Evolutionary conservation across 2,329 filamentous ascomycete genomes (phyloP).

Genomic region (Teratosphaeria nubilosa): DNA sequence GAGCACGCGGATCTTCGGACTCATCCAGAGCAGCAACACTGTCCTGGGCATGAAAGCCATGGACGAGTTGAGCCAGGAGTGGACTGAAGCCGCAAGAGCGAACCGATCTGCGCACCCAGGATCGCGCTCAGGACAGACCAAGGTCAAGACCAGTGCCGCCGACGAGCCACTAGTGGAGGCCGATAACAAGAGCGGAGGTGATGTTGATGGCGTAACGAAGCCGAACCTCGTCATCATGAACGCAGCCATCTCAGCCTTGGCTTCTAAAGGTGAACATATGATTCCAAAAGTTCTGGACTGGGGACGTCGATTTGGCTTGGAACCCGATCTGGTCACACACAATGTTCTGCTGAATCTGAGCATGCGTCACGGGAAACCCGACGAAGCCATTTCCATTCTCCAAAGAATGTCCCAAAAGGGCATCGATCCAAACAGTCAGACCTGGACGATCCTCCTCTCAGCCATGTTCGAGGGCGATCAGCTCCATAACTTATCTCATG

Average conservation of each 20-base stretch:
- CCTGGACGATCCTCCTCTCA: slow-evolving; percentile 64
- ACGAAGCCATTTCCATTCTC: slow-evolving; percentile 29
- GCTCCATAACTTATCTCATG: slow-evolving; percentile 31
- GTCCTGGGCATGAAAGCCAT: slow-evolving; percentile 53
- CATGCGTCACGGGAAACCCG: slow-evolving; percentile 17
- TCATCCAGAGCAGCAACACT: slow-evolving; percentile 47
- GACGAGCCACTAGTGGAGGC: no score
- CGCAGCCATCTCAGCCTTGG: slow-evolving; percentile 54
- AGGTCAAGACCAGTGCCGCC: no score
- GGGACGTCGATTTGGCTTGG: slow-evolving; percentile 27
- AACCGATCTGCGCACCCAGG: slow-evolving; percentile 7
- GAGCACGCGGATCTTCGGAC: slow-evolving; percentile 58
- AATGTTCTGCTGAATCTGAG: slow-evolving; percentile 24
- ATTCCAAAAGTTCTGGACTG: slow-evolving; percentile 46
- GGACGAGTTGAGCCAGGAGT: slow-evolving; percentile 54
- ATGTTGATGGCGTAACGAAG: slow-evolving; percentile 38
- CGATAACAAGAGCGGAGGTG: slow-evolving; percentile 5
- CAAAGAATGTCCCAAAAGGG: slow-evolving; percentile 32
- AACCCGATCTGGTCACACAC: slow-evolving; percentile 24
- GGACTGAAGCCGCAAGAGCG: slow-evolving; percentile 32
- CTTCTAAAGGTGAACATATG: slow-evolving; percentile 39
- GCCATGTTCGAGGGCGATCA: slow-evolving; percentile 42
- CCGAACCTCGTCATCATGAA: slow-evolving; percentile 60
- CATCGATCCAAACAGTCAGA: slow-evolving; percentile 45
- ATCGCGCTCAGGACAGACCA: no score